A percentile compares a stretch with the other conserved stretches of the same genome.
phyloP scores from a whole-genome alignment of 257 asterid species.

The Solanum habrochaites region DNA sequence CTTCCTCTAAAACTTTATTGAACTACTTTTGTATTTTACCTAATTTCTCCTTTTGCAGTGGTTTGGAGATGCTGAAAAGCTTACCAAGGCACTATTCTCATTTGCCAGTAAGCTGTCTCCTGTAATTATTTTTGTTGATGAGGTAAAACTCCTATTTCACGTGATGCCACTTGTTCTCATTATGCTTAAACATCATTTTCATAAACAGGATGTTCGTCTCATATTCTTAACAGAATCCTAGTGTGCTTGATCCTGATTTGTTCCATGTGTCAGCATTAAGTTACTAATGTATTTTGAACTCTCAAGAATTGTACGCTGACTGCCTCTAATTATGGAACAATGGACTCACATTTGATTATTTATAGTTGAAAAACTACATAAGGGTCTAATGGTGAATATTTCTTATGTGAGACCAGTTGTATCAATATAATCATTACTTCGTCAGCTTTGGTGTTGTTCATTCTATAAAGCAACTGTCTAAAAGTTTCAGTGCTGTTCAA shows the following conservation, averaged over 20 bases:
- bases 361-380: not conserved
- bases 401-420: not conserved
- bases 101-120: constrained; percentile 97
- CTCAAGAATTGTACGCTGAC: not conserved
- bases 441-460: not conserved
- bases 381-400: not conserved
- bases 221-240: not conserved
- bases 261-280: not conserved
- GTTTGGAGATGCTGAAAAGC: constrained; percentile 99
- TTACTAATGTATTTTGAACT: not conserved
- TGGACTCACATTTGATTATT: not conserved
- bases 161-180: not conserved
- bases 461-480: not conserved
- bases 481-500: not conserved
- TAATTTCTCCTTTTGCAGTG: constrained; percentile 58
- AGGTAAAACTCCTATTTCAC: constrained; percentile 36
- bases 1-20: not conserved
- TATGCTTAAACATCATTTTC: not conserved
- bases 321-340: not conserved
- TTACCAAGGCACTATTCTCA: constrained; percentile 90
- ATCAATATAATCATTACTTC: not conserved
- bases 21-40: not conserved
- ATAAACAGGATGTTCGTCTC: not conserved
- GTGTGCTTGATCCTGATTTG: not conserved
- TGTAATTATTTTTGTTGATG: constrained; percentile 92